These are phyloP conservation scores for Marasmius sp. DNA, from an alignment of 1,284 basidiomycete species.

Conservation along the genomic window DNA sequence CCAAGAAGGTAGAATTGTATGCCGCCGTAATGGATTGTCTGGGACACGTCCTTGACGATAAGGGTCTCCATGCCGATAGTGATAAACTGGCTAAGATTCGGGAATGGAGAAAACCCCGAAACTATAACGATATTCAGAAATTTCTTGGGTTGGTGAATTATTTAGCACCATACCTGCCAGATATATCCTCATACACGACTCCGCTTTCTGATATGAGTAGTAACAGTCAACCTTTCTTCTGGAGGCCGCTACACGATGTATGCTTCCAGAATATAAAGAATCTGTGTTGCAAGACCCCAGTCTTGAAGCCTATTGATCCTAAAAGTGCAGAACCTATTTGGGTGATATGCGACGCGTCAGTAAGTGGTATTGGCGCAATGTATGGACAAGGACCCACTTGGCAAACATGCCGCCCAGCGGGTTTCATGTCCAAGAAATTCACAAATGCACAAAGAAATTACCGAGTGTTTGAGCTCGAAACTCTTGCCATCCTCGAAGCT, in stretches of 20 bases:
- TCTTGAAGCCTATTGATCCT: no score
- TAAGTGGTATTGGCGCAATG: conserved; percentile 34
- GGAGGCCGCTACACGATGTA: no score
- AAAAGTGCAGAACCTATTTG: no score
- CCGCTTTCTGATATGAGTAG: no score
- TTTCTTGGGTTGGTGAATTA: no score
- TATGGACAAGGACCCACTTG: conserved; percentile 38
- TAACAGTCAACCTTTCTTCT: no score
- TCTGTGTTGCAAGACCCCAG: no score
- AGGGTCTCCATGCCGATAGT: conserved; percentile 23
- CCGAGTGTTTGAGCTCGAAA: conserved; percentile 34
- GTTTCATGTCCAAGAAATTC: conserved; percentile 42
- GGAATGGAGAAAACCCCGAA: no score
- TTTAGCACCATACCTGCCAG: no score
- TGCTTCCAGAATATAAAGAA: no score
- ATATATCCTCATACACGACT: no score
- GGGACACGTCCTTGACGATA: conserved; percentile 27
- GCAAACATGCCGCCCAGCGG: conserved; percentile 33
- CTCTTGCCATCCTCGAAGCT: conserved; percentile 35
- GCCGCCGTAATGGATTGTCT: conserved; percentile 27
- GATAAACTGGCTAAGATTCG: conserved; percentile 6
- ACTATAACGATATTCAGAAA: no score
- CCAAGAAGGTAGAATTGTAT: conserved; percentile 32
- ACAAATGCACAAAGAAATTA: conserved; percentile 37
- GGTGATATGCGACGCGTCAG: conserved; percentile 31